A percentile compares a stretch with the other conserved stretches of the same genome.
Conservation (phyloP, 108 stramenopile species). For the Fistulifera pelliculosa region DNA sequence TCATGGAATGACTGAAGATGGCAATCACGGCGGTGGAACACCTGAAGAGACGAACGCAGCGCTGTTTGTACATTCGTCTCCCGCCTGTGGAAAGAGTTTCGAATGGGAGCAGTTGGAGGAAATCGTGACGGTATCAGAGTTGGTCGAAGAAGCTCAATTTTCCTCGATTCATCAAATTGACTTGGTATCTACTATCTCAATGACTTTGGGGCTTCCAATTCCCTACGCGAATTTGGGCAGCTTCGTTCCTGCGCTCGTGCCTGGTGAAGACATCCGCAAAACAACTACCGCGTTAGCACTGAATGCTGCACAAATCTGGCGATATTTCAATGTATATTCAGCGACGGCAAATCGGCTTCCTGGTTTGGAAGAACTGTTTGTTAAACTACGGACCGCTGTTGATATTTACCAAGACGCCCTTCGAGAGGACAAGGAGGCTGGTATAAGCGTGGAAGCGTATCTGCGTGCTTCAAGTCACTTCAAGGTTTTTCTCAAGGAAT, state of each 20-base stretch:
- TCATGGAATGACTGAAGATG: constrained; percentile 99
- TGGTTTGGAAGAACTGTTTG: constrained; percentile 40
- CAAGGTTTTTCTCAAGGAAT: constrained; percentile 64
- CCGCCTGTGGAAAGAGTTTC: constrained; percentile 38
- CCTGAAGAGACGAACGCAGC: constrained; percentile 92
- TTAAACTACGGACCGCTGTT: constrained; percentile 49
- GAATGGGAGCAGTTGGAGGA: constrained; percentile 1
- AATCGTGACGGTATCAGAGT: constrained; percentile 3
- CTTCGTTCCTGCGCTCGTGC: constrained; percentile 72
- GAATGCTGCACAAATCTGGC: constrained; percentile 85
- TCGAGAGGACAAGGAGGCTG: constrained; percentile 17
- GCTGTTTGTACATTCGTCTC: constrained; percentile 82
- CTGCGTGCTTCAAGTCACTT: constrained; percentile 59
- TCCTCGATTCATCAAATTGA: constrained; percentile 82
- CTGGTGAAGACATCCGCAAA: constrained; percentile 22
- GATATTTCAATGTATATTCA: constrained; percentile 69
- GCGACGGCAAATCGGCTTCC: constrained; percentile 55
- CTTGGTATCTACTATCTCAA: constrained; percentile 88
- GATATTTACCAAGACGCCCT: constrained; percentile 22
- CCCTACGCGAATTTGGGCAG: constrained; percentile 93
- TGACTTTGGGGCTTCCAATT: constrained; percentile 86
- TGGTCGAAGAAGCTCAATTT: constrained; percentile 22
- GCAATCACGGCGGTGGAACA: constrained; percentile 96
- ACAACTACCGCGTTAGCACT: constrained; percentile 60
- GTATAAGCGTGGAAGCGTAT: constrained; percentile 43